Conservation (phyloP, 441 rosid genomes). For the Bruguiera hainesii region DNA sequence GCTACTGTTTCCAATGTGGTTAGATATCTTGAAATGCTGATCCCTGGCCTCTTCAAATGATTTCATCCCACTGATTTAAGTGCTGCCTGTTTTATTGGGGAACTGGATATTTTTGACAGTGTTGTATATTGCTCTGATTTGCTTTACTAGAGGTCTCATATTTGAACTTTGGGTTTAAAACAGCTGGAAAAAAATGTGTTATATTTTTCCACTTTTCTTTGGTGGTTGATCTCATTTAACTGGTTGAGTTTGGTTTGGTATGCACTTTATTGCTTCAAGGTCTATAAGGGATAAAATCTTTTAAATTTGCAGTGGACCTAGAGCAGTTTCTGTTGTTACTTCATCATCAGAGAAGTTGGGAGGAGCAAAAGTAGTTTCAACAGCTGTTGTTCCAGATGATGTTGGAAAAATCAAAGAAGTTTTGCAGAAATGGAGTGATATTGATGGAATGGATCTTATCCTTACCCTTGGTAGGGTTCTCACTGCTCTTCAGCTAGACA, state of each 20-base stretch:
- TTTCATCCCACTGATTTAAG: neutral
- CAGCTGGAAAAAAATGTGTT: neutral
- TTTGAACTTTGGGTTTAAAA: neutral
- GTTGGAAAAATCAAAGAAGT: constrained; percentile 62
- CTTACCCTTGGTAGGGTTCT: constrained; percentile 72
- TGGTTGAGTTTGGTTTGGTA: neutral
- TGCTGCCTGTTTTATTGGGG: neutral
- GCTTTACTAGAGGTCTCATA: neutral
- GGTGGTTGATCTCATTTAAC: neutral
- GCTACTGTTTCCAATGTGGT: neutral
- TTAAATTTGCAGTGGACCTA: constrained; percentile 74
- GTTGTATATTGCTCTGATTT: neutral
- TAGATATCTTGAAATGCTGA: constrained; percentile 5
- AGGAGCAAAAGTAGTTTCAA: constrained; percentile 77
- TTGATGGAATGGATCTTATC: constrained; percentile 75
- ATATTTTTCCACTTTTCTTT: neutral
- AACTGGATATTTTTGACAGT: constrained; percentile 1
- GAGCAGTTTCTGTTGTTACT: constrained; percentile 70
- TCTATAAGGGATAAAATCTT: constrained; percentile 5
- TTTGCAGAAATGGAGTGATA: constrained; percentile 76
- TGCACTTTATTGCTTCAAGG: neutral
- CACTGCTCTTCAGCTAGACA: constrained; percentile 6
- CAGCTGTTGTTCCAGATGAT: constrained; percentile 85
- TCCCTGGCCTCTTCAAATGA: neutral
- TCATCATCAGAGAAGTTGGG: constrained; percentile 85